Conservation (phyloP, 2,329 filamentous ascomycete species). For the Aspergillus versicolor region DNA sequence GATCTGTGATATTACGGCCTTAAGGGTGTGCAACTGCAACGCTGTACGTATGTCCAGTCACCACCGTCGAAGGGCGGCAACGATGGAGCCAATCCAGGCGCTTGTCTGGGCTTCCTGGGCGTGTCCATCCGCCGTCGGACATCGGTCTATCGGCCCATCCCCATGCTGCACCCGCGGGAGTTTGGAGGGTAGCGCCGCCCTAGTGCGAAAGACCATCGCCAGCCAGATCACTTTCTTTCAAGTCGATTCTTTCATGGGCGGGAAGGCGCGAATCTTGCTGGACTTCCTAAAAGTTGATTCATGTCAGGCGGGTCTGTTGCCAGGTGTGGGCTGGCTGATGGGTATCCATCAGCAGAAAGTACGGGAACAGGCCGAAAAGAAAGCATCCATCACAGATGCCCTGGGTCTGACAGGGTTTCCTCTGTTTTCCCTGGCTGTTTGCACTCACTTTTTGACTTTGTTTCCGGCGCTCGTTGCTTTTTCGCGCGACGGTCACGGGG, state of each 20-base stretch:
- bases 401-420: neutral
- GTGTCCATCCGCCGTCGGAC: too few relatives aligned
- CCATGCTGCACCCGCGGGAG: slow-evolving; percentile 15
- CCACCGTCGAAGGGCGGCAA: neutral
- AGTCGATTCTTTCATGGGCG: slow-evolving; percentile 9
- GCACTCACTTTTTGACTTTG: slow-evolving; percentile 8
- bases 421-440: neutral
- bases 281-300: neutral
- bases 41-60: neutral
- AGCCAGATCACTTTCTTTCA: slow-evolving; percentile 18
- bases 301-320: slow-evolving; percentile 6
- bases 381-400: neutral
- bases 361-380: neutral
- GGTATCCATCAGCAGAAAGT: neutral
- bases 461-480: slow-evolving; percentile 4
- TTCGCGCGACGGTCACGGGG: slow-evolving; percentile 13
- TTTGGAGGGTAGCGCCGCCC: slow-evolving; percentile 9
- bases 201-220: slow-evolving; percentile 13
- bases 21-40: neutral
- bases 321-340: too few relatives aligned
- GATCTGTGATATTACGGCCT: neutral
- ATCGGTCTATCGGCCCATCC: neutral
- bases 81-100: neutral
- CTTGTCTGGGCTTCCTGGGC: neutral
- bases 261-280: neutral